phyloP scores from a whole-genome alignment of 345 rosid species.

The Psidium guajava region DNA sequence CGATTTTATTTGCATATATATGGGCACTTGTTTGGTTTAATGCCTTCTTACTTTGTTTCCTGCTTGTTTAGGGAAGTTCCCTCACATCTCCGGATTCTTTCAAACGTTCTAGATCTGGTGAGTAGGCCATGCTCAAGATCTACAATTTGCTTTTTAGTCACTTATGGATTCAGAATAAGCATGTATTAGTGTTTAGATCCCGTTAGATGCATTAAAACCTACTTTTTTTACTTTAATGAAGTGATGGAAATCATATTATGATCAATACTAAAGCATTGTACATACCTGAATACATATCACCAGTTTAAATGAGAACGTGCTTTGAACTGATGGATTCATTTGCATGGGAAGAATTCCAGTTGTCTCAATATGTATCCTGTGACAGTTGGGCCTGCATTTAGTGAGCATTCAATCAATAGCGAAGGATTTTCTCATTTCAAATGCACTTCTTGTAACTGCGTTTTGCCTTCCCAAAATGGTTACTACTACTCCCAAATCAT shows the following conservation, averaged over 20 bases:
- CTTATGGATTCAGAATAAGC: background rate
- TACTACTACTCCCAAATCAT: background rate
- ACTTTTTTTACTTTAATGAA: background rate
- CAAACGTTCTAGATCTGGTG: constrained; percentile 56
- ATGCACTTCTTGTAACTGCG: background rate
- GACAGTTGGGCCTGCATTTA: background rate
- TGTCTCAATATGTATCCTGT: background rate
- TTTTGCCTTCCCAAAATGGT: background rate
- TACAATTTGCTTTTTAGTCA: background rate
- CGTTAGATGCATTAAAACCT: background rate
- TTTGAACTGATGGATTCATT: background rate
- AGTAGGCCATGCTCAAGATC: background rate
- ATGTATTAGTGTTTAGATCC: background rate
- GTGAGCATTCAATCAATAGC: background rate
- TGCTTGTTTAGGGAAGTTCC: constrained; percentile 21
- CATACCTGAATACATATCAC: background rate
- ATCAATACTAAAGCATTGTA: background rate
- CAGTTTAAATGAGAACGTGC: background rate
- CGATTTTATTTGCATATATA: background rate
- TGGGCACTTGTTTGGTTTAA: background rate
- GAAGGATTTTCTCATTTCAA: background rate
- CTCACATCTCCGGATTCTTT: constrained; percentile 28
- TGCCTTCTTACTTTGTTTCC: background rate
- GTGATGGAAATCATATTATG: background rate
- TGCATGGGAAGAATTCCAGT: background rate